phyloP scores from a whole-genome alignment of 2,329 filamentous ascomycete species.

The Ustilaginoidea virens region DNA sequence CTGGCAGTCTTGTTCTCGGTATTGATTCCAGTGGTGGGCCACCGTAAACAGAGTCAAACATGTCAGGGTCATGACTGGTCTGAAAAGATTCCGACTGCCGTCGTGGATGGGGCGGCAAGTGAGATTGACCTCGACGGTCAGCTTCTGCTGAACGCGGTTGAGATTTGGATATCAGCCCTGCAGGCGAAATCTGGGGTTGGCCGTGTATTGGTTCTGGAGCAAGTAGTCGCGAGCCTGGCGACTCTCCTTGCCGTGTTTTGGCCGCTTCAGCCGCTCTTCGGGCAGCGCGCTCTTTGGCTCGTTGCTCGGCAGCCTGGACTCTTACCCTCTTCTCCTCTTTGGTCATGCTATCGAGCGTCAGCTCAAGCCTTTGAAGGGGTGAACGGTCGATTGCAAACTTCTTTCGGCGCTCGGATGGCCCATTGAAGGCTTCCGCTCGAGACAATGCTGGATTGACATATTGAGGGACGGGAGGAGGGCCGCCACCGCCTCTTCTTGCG shows the following conservation, averaged over 20 bases:
- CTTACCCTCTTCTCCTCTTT: slow-evolving; percentile 89
- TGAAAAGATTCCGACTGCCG: background rate
- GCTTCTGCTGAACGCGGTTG: background rate
- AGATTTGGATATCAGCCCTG: background rate
- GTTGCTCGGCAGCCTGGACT: slow-evolving; percentile 66
- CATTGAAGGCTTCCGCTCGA: slow-evolving; percentile 22
- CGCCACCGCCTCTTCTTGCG: slow-evolving; percentile 10
- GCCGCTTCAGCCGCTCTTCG: slow-evolving; percentile 16
- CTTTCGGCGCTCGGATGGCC: slow-evolving; percentile 30
- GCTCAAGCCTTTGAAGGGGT: slow-evolving; percentile 83
- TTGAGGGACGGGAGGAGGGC: slow-evolving; percentile 6
- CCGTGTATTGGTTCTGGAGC: slow-evolving; percentile 1
- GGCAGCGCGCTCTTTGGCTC: slow-evolving; percentile 46
- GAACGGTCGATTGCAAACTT: slow-evolving; percentile 69
- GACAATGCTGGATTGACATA: slow-evolving; percentile 12
- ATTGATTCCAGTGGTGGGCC: slow-evolving; percentile 10
- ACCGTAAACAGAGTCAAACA: slow-evolving; percentile 6
- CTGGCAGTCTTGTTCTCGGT: slow-evolving; percentile 6
- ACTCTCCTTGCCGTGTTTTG: slow-evolving; percentile 9
- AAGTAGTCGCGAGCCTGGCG: slow-evolving; percentile 7
- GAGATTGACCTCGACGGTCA: background rate
- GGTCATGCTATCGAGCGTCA: slow-evolving; percentile 79
- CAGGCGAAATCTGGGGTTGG: background rate
- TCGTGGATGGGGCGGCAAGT: slow-evolving; percentile 1
- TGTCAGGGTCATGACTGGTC: background rate